A percentile compares a stretch with the other conserved stretches of the same genome.
Evolutionary conservation across 306 rosid species (phyloP).

Genomic region (Glycine soja): DNA sequence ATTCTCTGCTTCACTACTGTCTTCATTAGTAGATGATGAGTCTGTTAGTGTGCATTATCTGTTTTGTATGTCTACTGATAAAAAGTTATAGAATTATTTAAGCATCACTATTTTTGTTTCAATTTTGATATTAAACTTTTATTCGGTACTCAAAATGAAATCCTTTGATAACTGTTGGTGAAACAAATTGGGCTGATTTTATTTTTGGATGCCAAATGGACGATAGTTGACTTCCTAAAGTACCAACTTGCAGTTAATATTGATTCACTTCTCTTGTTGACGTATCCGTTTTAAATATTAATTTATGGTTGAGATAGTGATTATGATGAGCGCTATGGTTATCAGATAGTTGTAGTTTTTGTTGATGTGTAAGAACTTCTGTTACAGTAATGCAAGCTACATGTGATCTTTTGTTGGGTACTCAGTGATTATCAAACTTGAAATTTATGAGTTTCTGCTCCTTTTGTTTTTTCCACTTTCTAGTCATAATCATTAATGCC

Average conservation of each 20-base stretch:
- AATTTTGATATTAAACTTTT: constrained; percentile 29
- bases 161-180: background rate
- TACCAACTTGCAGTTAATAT: background rate
- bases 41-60: constrained; percentile 3
- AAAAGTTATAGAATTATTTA: constrained; percentile 7
- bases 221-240: background rate
- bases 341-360: background rate
- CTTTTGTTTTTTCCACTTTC: background rate
- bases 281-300: background rate
- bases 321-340: background rate
- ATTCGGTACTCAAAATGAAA: background rate
- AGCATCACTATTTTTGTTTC: constrained; percentile 22
- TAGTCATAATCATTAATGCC: background rate
- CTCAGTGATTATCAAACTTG: constrained; percentile 21
- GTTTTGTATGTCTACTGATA: constrained; percentile 15
- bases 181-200: background rate
- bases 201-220: background rate
- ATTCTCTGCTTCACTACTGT: constrained; percentile 36
- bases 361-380: background rate
- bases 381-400: background rate
- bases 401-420: constrained; percentile 1
- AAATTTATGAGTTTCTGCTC: background rate
- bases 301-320: constrained; percentile 24
- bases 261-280: constrained; percentile 1
- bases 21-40: constrained; percentile 25